Conservation (phyloP, 768 basidiomycete genomes). For the Lentinula sp. region DNA sequence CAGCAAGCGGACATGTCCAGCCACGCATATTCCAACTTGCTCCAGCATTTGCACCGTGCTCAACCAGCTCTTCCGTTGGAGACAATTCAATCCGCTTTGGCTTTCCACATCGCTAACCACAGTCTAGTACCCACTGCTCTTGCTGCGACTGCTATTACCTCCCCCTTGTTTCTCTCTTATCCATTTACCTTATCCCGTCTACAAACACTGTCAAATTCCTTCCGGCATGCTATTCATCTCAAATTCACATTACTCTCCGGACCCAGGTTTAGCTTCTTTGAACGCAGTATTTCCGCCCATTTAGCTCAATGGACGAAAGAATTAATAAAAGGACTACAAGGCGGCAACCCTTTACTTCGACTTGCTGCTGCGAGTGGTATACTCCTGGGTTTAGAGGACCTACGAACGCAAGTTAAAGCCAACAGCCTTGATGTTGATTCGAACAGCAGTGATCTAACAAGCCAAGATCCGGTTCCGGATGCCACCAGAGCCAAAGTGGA, state of each 20-base stretch:
- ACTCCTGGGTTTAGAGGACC: slow-evolving; percentile 57
- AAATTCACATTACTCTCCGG: slow-evolving; percentile 30
- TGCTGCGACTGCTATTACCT: slow-evolving; percentile 1
- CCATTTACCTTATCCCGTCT: slow-evolving; percentile 42
- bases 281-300: slow-evolving; percentile 29
- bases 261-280: slow-evolving; percentile 26
- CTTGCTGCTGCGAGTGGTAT: slow-evolving; percentile 62
- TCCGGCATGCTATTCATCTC: slow-evolving; percentile 55
- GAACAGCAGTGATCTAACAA: slow-evolving; percentile 8
- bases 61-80: background rate
- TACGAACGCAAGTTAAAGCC: slow-evolving; percentile 24
- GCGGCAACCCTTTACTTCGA: slow-evolving; percentile 57
- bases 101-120: background rate
- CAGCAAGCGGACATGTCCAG: background rate
- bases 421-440: slow-evolving; percentile 10
- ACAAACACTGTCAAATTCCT: slow-evolving; percentile 45
- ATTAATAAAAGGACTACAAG: slow-evolving; percentile 54
- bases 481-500: slow-evolving; percentile 42
- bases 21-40: background rate
- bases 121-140: background rate
- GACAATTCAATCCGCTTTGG: slow-evolving; percentile 1
- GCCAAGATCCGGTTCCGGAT: slow-evolving; percentile 18
- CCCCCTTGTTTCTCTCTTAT: slow-evolving; percentile 40
- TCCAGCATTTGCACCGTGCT: slow-evolving; percentile 1
- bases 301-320: slow-evolving; percentile 45